A percentile compares a stretch with the other conserved stretches of the same genome.
These are phyloP conservation scores for Halophytophthora batemanensis DNA, from an alignment of 352 stramenopile species.

Conservation along the genomic window DNA sequence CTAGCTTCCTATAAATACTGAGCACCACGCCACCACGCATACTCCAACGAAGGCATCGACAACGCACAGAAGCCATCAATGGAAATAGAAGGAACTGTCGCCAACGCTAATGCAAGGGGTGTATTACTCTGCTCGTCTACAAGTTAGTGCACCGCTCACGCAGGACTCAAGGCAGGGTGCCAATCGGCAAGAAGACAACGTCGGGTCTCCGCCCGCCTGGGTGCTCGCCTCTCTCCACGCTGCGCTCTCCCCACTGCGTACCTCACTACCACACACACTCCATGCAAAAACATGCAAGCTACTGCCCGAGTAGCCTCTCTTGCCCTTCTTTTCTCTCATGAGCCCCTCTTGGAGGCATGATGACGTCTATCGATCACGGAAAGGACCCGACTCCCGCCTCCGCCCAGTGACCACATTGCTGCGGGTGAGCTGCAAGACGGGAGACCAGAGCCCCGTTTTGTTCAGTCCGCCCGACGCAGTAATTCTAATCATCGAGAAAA, in stretches of 20 bases:
- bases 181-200: conserved; percentile 11
- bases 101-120: conserved; percentile 3
- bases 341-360: conserved; percentile 45
- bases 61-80: background rate
- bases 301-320: conserved; percentile 11
- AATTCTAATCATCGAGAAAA: conserved; percentile 82
- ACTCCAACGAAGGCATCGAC: no score
- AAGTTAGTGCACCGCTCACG: conserved; percentile 1
- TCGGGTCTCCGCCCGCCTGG: conserved; percentile 22
- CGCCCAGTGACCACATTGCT: conserved; percentile 66
- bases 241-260: conserved; percentile 21
- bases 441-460: conserved; percentile 34
- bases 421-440: conserved; percentile 38
- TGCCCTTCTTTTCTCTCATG: conserved; percentile 59
- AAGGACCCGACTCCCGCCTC: conserved; percentile 15
- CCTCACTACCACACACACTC: conserved; percentile 4
- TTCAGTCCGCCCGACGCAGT: conserved; percentile 88
- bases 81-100: conserved; percentile 8
- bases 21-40: background rate
- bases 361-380: conserved; percentile 80
- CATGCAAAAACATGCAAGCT: conserved; percentile 5
- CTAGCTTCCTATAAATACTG: no score
- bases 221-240: conserved; percentile 15
- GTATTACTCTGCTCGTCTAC: conserved; percentile 4
- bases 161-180: background rate